phyloP scores from a whole-genome alignment of 805 yeast species.

The Aciculoconidium aculeatum region DNA sequence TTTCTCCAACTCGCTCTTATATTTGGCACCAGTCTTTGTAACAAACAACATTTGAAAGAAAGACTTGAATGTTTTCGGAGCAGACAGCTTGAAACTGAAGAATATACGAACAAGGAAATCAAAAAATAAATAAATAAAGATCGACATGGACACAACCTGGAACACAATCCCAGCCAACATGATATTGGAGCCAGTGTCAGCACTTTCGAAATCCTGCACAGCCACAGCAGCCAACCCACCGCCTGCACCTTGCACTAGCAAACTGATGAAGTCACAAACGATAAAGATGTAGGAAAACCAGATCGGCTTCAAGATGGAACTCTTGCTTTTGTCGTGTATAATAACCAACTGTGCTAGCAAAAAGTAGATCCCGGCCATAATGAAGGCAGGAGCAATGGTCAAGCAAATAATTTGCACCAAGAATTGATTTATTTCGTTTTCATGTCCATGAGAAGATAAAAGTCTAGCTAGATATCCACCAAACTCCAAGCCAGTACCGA shows the following conservation, averaged over 20 bases:
- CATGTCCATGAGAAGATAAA: conserved; percentile 11
- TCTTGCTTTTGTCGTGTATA: conserved; percentile 6
- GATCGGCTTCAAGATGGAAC: conserved; percentile 8
- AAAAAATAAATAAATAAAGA: conserved; percentile 48
- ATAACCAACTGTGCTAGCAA: conserved; percentile 9
- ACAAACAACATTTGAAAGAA: conserved; percentile 17
- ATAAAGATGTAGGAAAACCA: conserved; percentile 12
- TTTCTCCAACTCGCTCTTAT: conserved; percentile 16
- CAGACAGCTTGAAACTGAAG: conserved; percentile 15
- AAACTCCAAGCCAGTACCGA: conserved; percentile 12
- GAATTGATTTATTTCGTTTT: conserved; percentile 3
- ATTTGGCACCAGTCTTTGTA: conserved; percentile 13
- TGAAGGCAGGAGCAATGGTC: conserved; percentile 11
- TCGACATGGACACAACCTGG: conserved; percentile 65
- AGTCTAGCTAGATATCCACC: conserved; percentile 9
- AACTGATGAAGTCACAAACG: conserved; percentile 9
- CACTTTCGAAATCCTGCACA: conserved; percentile 3
- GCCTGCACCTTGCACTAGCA: conserved; percentile 16
- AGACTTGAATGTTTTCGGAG: conserved; percentile 3
- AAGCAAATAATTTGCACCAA: conserved; percentile 8
- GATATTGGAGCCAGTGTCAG: conserved; percentile 50
- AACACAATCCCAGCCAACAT: conserved; percentile 77
- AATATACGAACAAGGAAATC: conserved; percentile 41
- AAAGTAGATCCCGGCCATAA: conserved; percentile 12
- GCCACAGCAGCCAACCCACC: conserved; percentile 13